Evolutionary conservation across 768 basidiomycete genomes (phyloP).

Genomic region (Vishniacozyma victoriae): DNA sequence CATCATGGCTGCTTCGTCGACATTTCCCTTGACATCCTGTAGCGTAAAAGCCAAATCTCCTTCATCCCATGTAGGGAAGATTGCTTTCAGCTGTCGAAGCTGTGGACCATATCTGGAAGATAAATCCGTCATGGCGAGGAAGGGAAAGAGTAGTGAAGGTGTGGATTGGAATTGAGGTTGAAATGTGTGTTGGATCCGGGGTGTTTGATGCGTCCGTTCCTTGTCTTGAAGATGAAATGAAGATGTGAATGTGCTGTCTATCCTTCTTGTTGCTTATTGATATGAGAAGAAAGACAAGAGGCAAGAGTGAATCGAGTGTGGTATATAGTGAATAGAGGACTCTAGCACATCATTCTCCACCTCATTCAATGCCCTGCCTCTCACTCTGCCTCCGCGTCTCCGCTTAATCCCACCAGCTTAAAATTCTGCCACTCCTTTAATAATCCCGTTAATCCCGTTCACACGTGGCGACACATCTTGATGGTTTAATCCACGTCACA

Average conservation of each 20-base stretch:
- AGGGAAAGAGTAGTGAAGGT: not conserved
- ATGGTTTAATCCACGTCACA: too few relatives aligned
- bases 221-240: not conserved
- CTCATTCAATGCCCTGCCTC: too few relatives aligned
- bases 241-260: not conserved
- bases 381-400: too few relatives aligned
- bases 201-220: not conserved
- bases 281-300: too few relatives aligned
- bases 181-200: not conserved
- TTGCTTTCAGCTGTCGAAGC: conserved; percentile 39
- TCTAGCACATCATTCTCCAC: too few relatives aligned
- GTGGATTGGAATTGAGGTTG: conserved; percentile 2
- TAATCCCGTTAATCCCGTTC: too few relatives aligned
- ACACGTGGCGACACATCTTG: too few relatives aligned
- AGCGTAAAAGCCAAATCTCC: conserved; percentile 43
- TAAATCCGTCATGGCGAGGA: conserved; percentile 35
- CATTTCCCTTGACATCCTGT: conserved; percentile 44
- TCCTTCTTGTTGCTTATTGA: conserved; percentile 1
- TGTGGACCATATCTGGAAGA: conserved; percentile 39
- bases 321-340: too few relatives aligned
- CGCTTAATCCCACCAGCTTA: too few relatives aligned
- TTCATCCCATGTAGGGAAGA: conserved; percentile 48
- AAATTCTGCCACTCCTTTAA: too few relatives aligned
- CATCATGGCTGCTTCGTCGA: conserved; percentile 45
- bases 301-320: too few relatives aligned